Percentiles rank a stretch among this genome's conserved stretches.
These are phyloP conservation scores for Chrysosphaeria jannelii DNA, from an alignment of 2,329 filamentous ascomycete species.

Conservation along the genomic window DNA sequence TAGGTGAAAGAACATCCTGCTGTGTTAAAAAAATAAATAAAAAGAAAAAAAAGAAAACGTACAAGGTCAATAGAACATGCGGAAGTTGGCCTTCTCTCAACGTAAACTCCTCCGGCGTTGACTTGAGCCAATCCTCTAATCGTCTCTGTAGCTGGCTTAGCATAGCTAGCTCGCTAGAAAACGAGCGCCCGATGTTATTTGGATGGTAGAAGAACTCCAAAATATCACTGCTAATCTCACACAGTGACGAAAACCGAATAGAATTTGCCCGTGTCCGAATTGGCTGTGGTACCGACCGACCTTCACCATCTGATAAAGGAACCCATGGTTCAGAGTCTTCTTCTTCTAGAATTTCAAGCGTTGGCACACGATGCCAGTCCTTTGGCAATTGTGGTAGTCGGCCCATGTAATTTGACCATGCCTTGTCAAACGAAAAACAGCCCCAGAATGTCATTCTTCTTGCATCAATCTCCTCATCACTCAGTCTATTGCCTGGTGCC, in stretches of 20 bases:
- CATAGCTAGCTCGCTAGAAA: conserved; percentile 73
- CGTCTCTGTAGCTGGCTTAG: conserved; percentile 73
- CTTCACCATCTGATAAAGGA: conserved; percentile 51
- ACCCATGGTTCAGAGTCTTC: conserved; percentile 72
- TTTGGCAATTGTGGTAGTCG: conserved; percentile 64
- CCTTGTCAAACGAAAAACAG: conserved; percentile 95
- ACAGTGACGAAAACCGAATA: conserved; percentile 53
- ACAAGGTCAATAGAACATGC: conserved; percentile 59
- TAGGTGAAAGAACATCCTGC: conserved; percentile 94
- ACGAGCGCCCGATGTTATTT: conserved; percentile 25
- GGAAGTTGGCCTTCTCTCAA: conserved; percentile 70
- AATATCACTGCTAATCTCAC: conserved; percentile 80
- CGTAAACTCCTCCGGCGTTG: conserved; percentile 62
- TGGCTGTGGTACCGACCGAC: conserved; percentile 42
- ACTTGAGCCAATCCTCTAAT: conserved; percentile 65
- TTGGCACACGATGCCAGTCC: conserved; percentile 54
- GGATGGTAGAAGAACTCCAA: conserved; percentile 81
- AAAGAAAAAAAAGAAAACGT: conserved; percentile 12
- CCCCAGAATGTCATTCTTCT: conserved; percentile 89
- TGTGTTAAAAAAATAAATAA: conserved; percentile 10
- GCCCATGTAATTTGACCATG: conserved; percentile 92
- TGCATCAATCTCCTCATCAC: conserved; percentile 66
- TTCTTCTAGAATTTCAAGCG: conserved; percentile 66
- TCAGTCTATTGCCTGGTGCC: conserved; percentile 12
- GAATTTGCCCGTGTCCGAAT: conserved; percentile 58